Evolutionary conservation across 257 asterid species (phyloP), one percentile per base, ranked within the genome.

Genomic region (Salvia splendens): DNA sequence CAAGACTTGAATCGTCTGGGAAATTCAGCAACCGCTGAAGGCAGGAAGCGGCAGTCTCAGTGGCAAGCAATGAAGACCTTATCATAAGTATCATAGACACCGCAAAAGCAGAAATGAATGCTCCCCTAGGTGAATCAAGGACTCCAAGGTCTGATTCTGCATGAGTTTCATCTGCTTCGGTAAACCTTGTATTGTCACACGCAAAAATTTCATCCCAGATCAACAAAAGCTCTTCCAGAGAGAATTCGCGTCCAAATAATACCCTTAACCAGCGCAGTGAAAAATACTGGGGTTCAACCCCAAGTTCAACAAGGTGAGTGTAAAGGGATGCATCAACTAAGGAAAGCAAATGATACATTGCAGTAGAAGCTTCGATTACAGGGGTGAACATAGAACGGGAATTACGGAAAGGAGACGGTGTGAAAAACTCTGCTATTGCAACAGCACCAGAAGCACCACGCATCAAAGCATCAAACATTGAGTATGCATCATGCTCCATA

Each of bases 241-340:
- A 83, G 79, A 91, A 91, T 76, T 91, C 98, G 68, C 98, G 96
- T 6, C 98, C 98, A 75, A 91, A 91, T 73, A 88, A 74, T 60
- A 91, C 96, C 55, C 96, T 82, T 56, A 91, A 80, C 98, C 98
- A 91, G 48, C 98, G 88, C 30, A 91, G 84, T 3, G 98, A 85
- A 36, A 91, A 91, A 75, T 91, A 91, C 47, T 89, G 96, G 24
- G 98, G 98, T 73, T 91, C 98, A 46, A 91, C 95, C 66, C 95
- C 98, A 54, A 91, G 81, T 79, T 91, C 98, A 58, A 88, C 87
- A 43, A 91, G 92, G 80, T 91, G 98, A 65, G 86, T 78, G 47
- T 91, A 87, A 66, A 91, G 94, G 70, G 96, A 85, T 16, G 90
- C 81, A 78, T 91, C 98, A 17, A 85, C 96, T 12, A 77, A 47